These are phyloP conservation scores for Cymbopogon citratus DNA, from an alignment of 176 grass and related monocot genomes.

Conservation along the genomic window DNA sequence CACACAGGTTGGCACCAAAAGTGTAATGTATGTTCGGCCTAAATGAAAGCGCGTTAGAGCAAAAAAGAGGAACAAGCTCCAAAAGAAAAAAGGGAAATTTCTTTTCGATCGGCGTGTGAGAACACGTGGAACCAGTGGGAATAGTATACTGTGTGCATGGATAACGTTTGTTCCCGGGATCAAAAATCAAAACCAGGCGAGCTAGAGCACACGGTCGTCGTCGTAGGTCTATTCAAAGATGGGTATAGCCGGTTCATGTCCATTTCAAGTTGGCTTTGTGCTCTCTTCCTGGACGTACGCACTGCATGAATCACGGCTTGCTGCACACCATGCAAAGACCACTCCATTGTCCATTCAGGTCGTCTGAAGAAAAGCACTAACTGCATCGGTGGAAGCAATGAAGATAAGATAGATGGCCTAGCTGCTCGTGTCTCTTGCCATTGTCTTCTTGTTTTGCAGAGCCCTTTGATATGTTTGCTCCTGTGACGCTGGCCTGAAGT, in stretches of 20 bases:
- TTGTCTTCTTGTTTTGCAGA: background rate
- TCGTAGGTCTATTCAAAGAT: background rate
- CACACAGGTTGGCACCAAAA: background rate
- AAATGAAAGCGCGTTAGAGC: conserved; percentile 25
- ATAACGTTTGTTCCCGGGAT: conserved; percentile 12
- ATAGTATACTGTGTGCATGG: background rate
- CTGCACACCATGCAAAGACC: background rate
- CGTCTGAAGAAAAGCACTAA: background rate
- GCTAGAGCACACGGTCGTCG: background rate
- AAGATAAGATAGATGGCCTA: background rate
- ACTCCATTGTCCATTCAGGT: no score
- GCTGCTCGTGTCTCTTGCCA: background rate
- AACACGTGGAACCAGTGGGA: no score
- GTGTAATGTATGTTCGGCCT: conserved; percentile 17
- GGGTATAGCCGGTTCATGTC: background rate
- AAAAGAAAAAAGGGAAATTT: background rate
- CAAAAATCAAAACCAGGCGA: conserved; percentile 1
- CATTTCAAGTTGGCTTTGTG: conserved; percentile 8
- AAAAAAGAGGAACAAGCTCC: background rate
- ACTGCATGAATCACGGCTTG: conserved; percentile 4
- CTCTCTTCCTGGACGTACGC: background rate
- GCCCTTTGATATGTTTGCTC: background rate
- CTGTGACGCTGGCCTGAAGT: background rate
- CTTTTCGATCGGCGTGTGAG: no score
- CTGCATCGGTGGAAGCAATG: background rate